phyloP scores from a whole-genome alignment of 1,284 basidiomycete species.

The Athelia sp. region DNA sequence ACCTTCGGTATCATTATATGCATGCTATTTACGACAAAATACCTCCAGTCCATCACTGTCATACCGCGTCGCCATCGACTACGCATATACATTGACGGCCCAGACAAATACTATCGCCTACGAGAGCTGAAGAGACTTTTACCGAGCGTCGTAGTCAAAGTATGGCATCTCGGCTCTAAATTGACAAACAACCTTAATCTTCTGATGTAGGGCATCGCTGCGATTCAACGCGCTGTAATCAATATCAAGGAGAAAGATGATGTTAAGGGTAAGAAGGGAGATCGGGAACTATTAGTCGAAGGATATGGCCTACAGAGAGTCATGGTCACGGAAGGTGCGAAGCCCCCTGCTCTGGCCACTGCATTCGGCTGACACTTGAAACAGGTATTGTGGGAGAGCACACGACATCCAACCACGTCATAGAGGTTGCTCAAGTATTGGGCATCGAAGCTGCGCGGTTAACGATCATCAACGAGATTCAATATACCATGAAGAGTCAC shows the following conservation, averaged over 20 bases:
- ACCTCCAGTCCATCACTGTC: constrained; percentile 61
- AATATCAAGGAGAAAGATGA: constrained; percentile 86
- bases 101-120: constrained; percentile 85
- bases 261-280: constrained; percentile 69
- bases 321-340: constrained; percentile 92
- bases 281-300: constrained; percentile 88
- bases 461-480: constrained; percentile 97
- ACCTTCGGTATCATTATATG: not conserved
- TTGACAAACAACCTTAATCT: not conserved
- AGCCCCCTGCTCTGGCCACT: not conserved
- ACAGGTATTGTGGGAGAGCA: constrained; percentile 87
- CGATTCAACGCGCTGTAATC: constrained; percentile 87
- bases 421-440: constrained; percentile 91
- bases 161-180: constrained; percentile 22
- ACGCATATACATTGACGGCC: constrained; percentile 81
- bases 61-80: constrained; percentile 76
- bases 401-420: constrained; percentile 96
- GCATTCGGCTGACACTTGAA: not conserved
- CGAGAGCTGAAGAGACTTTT: constrained; percentile 81
- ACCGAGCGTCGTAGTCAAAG: constrained; percentile 86
- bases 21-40: not conserved
- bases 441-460: constrained; percentile 96
- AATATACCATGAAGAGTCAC: constrained; percentile 96
- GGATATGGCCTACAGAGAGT: constrained; percentile 97
- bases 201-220: constrained; percentile 65